phyloP scores from a whole-genome alignment of 176 grass and related monocot species.

The Cocos nucifera region DNA sequence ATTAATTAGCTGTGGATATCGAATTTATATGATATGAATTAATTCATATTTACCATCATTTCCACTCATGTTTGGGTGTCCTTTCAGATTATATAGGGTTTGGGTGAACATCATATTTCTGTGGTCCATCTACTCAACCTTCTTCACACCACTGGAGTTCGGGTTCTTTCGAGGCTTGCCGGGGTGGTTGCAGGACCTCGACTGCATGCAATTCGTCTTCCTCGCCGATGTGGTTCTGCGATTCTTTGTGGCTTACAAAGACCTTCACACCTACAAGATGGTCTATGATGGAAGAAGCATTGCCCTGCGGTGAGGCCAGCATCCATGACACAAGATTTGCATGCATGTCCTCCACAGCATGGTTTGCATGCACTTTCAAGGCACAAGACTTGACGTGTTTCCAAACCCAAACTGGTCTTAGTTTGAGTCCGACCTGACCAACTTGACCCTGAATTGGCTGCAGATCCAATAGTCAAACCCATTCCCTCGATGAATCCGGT shows the following conservation, averaged over 20 bases:
- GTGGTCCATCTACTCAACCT: slow-evolving; percentile 77
- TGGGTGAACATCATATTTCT: slow-evolving; percentile 60
- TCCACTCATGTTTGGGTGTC: not conserved
- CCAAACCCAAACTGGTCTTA: no score
- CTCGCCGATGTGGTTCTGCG: slow-evolving; percentile 59
- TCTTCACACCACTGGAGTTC: slow-evolving; percentile 84
- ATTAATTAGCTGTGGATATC: no score
- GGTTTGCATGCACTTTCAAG: no score
- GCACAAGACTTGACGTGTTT: no score
- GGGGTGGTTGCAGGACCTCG: slow-evolving; percentile 43
- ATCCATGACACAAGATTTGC: not conserved
- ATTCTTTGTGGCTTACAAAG: slow-evolving; percentile 65
- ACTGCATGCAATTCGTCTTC: slow-evolving; percentile 76
- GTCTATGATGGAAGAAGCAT: slow-evolving; percentile 50
- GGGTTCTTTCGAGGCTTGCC: slow-evolving; percentile 77
- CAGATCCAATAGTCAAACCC: no score
- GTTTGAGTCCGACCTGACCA: no score
- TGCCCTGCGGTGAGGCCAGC: slow-evolving; percentile 34
- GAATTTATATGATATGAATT: not conserved
- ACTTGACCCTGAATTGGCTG: no score
- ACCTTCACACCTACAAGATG: slow-evolving; percentile 58
- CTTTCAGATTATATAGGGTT: slow-evolving; percentile 46
- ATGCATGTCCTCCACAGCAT: not conserved
- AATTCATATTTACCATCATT: not conserved
- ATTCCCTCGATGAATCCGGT: no score